These are phyloP conservation scores for Trichoderma sp. DNA, from an alignment of 2,329 filamentous ascomycete species.

Conservation along the genomic window DNA sequence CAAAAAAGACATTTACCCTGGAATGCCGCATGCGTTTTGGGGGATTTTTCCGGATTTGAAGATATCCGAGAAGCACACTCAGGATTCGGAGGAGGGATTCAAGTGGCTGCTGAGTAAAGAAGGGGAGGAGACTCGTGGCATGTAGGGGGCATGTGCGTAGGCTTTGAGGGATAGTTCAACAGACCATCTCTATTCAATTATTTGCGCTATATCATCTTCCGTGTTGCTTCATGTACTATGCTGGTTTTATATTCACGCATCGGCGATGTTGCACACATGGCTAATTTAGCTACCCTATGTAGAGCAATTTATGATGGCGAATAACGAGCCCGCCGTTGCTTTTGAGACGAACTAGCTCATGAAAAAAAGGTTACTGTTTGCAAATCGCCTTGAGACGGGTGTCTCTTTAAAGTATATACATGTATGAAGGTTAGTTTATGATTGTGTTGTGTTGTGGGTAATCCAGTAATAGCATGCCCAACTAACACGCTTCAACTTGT, in stretches of 20 bases:
- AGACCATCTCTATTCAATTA: not conserved
- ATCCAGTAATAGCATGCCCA: not conserved
- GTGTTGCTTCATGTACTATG: not conserved
- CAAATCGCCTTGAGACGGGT: too few relatives aligned
- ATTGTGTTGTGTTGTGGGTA: not conserved
- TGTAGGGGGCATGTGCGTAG: not conserved
- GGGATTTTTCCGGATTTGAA: conserved; percentile 31
- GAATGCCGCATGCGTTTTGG: conserved; percentile 38
- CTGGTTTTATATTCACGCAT: too few relatives aligned
- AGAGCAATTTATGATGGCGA: not conserved
- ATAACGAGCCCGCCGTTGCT: not conserved
- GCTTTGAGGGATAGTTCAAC: not conserved
- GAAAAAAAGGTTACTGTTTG: too few relatives aligned
- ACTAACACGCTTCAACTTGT: not conserved
- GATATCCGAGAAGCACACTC: conserved; percentile 30
- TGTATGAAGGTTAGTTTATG: too few relatives aligned
- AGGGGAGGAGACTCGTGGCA: not conserved
- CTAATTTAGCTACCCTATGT: not conserved
- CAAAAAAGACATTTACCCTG: conserved; percentile 35
- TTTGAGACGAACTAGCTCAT: too few relatives aligned
- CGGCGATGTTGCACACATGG: too few relatives aligned
- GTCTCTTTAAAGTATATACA: too few relatives aligned
- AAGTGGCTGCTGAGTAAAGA: conserved; percentile 29
- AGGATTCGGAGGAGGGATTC: conserved; percentile 31
- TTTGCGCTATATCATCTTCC: not conserved